Percentiles rank a stretch among this genome's conserved stretches.
phyloP scores from a whole-genome alignment of 2,329 filamentous ascomycete species.

The Podosphaera aphanis region DNA sequence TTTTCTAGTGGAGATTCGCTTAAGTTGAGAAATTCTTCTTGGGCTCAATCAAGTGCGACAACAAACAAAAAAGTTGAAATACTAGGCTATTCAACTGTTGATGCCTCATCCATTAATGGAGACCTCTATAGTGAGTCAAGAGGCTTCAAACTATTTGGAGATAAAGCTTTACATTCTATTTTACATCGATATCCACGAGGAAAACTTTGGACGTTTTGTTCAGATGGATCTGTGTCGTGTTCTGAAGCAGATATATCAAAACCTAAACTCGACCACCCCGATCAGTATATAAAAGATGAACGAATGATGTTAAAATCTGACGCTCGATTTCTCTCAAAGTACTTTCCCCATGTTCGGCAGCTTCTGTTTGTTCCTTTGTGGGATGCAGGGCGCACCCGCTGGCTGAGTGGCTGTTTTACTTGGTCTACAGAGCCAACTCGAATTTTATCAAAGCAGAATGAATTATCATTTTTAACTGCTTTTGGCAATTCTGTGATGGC shows the following conservation, averaged over 20 bases:
- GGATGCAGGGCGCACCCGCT: constrained; percentile 23
- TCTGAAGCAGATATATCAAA: constrained; percentile 19
- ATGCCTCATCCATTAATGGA: constrained; percentile 13
- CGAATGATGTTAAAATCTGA: constrained; percentile 9
- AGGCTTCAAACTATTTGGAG: constrained; percentile 12
- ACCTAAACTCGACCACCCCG: neutral
- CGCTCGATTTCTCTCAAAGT: constrained; percentile 14
- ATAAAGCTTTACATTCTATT: constrained; percentile 14
- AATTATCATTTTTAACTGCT: constrained; percentile 19
- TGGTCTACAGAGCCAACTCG: constrained; percentile 18
- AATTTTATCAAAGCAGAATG: constrained; percentile 17
- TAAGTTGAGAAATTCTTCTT: neutral
- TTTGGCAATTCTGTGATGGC: constrained; percentile 29
- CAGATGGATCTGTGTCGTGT: constrained; percentile 20
- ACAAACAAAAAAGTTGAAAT: constrained; percentile 10
- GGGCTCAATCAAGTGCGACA: constrained; percentile 6
- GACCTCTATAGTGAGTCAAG: constrained; percentile 10
- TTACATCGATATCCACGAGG: constrained; percentile 23
- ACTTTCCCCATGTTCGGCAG: constrained; percentile 24
- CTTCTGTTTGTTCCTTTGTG: constrained; percentile 26
- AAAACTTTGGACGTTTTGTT: constrained; percentile 24
- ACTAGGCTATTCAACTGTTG: constrained; percentile 14
- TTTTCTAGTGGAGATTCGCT: too few species aligned
- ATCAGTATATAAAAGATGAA: constrained; percentile 1
- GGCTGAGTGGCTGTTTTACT: constrained; percentile 26